These are phyloP conservation scores for Mortierella claussenii DNA, from an alignment of 192 early-diverging fungal species.

Conservation along the genomic window DNA sequence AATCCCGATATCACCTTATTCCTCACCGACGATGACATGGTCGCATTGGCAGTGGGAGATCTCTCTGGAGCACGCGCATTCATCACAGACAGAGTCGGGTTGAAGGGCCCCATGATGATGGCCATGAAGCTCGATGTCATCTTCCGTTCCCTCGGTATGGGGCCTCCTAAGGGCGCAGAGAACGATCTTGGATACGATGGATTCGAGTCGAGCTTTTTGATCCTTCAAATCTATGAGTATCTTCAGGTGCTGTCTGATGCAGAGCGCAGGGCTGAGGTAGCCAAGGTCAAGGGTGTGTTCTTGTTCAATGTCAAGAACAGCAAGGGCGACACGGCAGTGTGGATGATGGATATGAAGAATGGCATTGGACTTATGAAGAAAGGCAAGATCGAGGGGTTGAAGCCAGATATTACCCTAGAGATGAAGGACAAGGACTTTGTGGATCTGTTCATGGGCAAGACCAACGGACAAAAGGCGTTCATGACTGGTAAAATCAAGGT, in stretches of 20 bases:
- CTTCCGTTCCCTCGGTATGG: slow-evolving; percentile 57
- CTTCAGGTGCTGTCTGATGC: slow-evolving; percentile 36
- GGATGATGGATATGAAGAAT: slow-evolving; percentile 90
- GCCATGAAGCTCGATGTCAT: slow-evolving; percentile 78
- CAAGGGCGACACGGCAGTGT: slow-evolving; percentile 76
- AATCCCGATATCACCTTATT: slow-evolving; percentile 79
- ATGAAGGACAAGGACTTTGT: slow-evolving; percentile 90
- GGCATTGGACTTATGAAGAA: slow-evolving; percentile 71
- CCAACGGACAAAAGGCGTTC: slow-evolving; percentile 92
- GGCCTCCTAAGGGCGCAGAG: slow-evolving; percentile 37
- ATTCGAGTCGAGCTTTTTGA: slow-evolving; percentile 46
- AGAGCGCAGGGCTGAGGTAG: slow-evolving; percentile 50
- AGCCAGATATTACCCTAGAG: slow-evolving; percentile 79
- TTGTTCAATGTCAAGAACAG: slow-evolving; percentile 86
- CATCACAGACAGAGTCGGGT: slow-evolving; percentile 91
- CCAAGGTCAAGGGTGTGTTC: slow-evolving; percentile 81
- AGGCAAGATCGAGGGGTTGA: slow-evolving; percentile 65
- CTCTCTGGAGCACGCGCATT: slow-evolving; percentile 85
- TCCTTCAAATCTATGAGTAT: slow-evolving; percentile 44
- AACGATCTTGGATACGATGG: slow-evolving; percentile 44
- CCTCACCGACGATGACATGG: slow-evolving; percentile 86
- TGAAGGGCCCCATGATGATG: slow-evolving; percentile 81
- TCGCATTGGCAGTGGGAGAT: slow-evolving; percentile 84
- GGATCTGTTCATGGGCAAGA: slow-evolving; percentile 82
- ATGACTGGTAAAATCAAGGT: slow-evolving; percentile 93